Base-by-base conservation (phyloP, 164 flowering plant genomes). In the Stephania yunnanensis region DNA sequence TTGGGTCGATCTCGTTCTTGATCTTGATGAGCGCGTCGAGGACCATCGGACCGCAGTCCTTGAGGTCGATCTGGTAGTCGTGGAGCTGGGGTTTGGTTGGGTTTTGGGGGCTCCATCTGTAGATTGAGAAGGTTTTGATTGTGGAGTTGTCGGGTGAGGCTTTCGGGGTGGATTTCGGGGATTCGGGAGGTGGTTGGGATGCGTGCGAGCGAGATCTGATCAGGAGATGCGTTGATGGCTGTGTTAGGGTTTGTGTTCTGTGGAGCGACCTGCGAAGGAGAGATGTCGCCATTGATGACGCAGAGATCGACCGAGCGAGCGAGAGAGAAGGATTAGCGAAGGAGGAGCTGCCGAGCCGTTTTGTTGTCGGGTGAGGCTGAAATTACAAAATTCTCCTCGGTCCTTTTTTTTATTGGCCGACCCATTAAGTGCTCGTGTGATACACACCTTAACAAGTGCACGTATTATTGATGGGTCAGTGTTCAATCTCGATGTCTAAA, bases 11-110 rank as follows among this genome's bases (percentile, higher is more conserved):
- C 83, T 96, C 98, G 86, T 90, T 96, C 85, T 96, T 96, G 81
- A 96, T 96, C 87, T 94, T 94, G 87, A 94, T 90, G 0, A 96
- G 90, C 31, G 99, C 99, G 81, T 96, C 99, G 22, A 96, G 88
- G 12, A 96, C 97, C 99, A 96, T 96, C 5, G 99, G 99, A 0
- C 99, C 99, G 71, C 99, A 96, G 2, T 89, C 89, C 79, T 86
- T 90, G 69, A 96, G 93, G 78, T 96, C 87, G 83, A 96, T 89
- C 75, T 85, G 19, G 90, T 83, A 96, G 73, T 90, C 76, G 72
- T 87, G 70, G 72, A 96, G 93, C 77, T 85, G 77, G 6, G 99
- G 99, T 68, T 96, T 96, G 5, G 84, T n/a, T 0, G 94, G 90
- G 67, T 80, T 83, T 50, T 94, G 94, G 0, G 99, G 99, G 83